Percentiles rank a stretch among this genome's conserved stretches.
Conservation (phyloP, 495 filamentous ascomycete species). For the Trichodelitschia bisporula region DNA sequence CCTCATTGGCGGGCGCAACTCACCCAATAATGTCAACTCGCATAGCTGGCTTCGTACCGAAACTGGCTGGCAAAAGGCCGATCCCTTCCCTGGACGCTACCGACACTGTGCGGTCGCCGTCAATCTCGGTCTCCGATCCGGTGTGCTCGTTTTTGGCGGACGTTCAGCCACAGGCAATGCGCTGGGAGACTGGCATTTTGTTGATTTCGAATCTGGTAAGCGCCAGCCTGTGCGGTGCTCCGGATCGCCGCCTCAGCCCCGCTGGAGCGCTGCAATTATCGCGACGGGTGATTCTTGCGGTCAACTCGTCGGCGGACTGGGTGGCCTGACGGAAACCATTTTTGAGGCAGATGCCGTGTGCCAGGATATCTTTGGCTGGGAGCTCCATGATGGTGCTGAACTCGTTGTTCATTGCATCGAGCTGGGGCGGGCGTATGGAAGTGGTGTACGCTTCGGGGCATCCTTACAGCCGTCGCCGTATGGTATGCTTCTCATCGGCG, state of each 20-base stretch:
- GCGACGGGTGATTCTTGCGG: too few relatives aligned
- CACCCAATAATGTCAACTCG: slow-evolving; percentile 35
- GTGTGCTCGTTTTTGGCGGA: slow-evolving; percentile 44
- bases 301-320: too few relatives aligned
- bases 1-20: slow-evolving; percentile 54
- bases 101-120: slow-evolving; percentile 44
- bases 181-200: slow-evolving; percentile 35
- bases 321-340: slow-evolving; percentile 18
- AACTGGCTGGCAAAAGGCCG: slow-evolving; percentile 31
- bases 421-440: too few relatives aligned
- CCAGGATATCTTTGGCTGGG: slow-evolving; percentile 5
- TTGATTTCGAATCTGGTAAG: slow-evolving; percentile 29
- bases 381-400: slow-evolving; percentile 17
- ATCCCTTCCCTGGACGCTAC: slow-evolving; percentile 39
- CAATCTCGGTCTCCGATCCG: slow-evolving; percentile 3
- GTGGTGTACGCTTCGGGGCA: slow-evolving; percentile 43
- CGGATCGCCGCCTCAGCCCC: neutral
- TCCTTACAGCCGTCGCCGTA: slow-evolving; percentile 16
- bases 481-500: neutral
- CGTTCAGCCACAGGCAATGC: slow-evolving; percentile 30
- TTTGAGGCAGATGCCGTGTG: slow-evolving; percentile 6
- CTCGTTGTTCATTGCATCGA: too few relatives aligned
- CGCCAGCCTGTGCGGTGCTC: too few relatives aligned
- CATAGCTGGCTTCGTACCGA: slow-evolving; percentile 51
- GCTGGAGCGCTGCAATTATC: neutral